A percentile compares a stretch with the other conserved stretches of the same genome.
phyloP scores from a whole-genome alignment of 345 rosid species.

The Mangifera indica region DNA sequence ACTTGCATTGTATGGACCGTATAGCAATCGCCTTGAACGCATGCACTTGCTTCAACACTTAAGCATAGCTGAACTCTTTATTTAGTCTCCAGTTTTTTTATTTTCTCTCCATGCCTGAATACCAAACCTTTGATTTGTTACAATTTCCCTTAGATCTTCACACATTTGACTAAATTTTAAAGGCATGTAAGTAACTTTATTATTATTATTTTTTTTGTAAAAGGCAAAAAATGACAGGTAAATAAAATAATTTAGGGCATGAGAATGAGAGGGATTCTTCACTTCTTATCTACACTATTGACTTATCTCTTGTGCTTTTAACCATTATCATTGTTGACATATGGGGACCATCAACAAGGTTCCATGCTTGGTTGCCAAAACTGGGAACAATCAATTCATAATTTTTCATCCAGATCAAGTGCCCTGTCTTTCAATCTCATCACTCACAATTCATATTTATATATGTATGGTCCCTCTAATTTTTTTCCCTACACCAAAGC shows the following conservation, averaged over 20 bases:
- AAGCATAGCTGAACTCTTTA: no score
- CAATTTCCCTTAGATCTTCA: no score
- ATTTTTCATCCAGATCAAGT: slow-evolving; percentile 13
- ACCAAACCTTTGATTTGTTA: no score
- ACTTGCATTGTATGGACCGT: no score
- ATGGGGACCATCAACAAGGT: slow-evolving; percentile 23
- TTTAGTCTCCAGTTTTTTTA: no score
- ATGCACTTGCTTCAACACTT: no score
- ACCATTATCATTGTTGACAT: background rate
- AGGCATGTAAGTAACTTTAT: no score
- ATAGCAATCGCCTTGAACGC: no score
- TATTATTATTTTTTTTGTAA: no score
- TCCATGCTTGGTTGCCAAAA: slow-evolving; percentile 41
- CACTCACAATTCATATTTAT: slow-evolving; percentile 9
- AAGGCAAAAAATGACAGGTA: no score
- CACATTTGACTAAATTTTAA: no score
- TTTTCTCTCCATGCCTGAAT: no score
- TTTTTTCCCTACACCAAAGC: background rate
- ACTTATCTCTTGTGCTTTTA: background rate
- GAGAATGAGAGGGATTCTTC: background rate
- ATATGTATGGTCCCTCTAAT: background rate
- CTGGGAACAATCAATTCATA: slow-evolving; percentile 35
- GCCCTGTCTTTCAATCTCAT: slow-evolving; percentile 20
- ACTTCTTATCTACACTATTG: slow-evolving; percentile 13
- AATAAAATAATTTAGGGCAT: background rate